These are phyloP conservation scores for Geotrichum reessii DNA, from an alignment of 1,139 yeast species.

Conservation along the genomic window DNA sequence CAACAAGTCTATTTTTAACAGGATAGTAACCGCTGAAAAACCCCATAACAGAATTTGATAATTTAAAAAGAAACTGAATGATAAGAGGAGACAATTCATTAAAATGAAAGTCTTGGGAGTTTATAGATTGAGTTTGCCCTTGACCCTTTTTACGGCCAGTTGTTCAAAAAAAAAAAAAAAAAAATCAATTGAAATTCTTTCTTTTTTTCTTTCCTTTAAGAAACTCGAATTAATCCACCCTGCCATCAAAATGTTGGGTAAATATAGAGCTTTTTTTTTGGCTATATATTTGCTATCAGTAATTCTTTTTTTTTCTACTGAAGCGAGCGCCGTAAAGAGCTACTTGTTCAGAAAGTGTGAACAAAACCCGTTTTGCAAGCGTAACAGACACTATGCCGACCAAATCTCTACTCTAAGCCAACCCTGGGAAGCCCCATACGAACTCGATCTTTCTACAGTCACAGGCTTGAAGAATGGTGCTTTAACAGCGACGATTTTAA, in stretches of 20 bases:
- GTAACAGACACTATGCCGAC: conserved; percentile 69
- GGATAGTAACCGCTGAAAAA: conserved; percentile 19
- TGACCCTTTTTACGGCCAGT: not conserved
- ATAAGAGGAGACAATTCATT: not conserved
- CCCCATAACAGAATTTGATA: conserved; percentile 16
- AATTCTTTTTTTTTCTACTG: conserved; percentile 4
- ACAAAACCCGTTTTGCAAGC: conserved; percentile 76
- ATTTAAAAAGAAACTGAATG: not conserved
- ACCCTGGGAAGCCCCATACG: conserved; percentile 47
- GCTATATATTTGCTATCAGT: conserved; percentile 20
- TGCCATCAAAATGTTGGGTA: not conserved
- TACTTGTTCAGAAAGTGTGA: conserved; percentile 74
- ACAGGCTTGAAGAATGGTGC: conserved; percentile 25
- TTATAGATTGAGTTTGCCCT: not conserved
- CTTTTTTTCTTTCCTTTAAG: not conserved
- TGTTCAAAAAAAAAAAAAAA: conserved; percentile 40
- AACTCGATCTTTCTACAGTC: conserved; percentile 44
- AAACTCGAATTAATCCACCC: not conserved
- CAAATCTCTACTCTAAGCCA: conserved; percentile 34
- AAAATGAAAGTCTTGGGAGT: not conserved
- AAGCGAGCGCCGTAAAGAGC: conserved; percentile 50
- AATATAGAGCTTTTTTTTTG: conserved; percentile 10
- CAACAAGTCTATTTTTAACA: conserved; percentile 44
- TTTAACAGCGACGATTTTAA: conserved; percentile 44
- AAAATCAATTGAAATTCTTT: not conserved